Base-by-base conservation (phyloP, 2,329 filamentous ascomycete genomes). In the Ophiosphaerella narmari region DNA sequence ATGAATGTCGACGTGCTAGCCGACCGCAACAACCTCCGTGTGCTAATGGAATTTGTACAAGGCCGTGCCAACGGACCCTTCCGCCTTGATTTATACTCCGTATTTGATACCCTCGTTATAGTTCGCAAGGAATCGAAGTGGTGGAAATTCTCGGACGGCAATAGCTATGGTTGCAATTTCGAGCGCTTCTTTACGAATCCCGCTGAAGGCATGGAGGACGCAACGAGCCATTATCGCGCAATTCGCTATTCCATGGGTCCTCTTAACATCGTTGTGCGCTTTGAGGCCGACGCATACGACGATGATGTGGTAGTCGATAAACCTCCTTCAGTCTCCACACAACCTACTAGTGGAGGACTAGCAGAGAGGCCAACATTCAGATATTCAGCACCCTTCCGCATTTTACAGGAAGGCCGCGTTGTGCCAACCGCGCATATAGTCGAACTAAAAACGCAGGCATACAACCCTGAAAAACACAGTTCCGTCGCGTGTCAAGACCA, bases 221-320 rank as follows among this genome's bases (percentile, higher is more conserved):
- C 66, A 7, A 63, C 64, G 4, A 65, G 57, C 32, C 66, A 70
- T 45, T 70, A 70, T 41, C 63, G 67, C 14, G 65, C 58, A 1
- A 67, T 70, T 21, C 55, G 57, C 7, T 68, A 70, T 34, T 36
- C 52, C 11, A 60, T 70, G 60, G 67, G 63, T 0, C 56, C 63
- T 0, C 43, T 70, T 1, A 57, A 60, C 21, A 55, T 70, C 12
- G 60, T 67, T 5, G 51, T 54, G 2, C 63, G 65, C 16, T 70
- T 66, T 43, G 66, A 70, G 48, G 65, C 62, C 26, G 65, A 70
- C 31, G 65, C 65, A 2, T 67, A 65, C 48, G 55, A 63, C 29
- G 60, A 62, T 37, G 59, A 52, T 7, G 43, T 47, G 3, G 39
- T 42, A 1, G 38, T 55, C 3, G 57, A 64, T 32, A 39, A 50